These are phyloP conservation scores for Boletales sp. DNA, from an alignment of 768 basidiomycete species.

Conservation along the genomic window DNA sequence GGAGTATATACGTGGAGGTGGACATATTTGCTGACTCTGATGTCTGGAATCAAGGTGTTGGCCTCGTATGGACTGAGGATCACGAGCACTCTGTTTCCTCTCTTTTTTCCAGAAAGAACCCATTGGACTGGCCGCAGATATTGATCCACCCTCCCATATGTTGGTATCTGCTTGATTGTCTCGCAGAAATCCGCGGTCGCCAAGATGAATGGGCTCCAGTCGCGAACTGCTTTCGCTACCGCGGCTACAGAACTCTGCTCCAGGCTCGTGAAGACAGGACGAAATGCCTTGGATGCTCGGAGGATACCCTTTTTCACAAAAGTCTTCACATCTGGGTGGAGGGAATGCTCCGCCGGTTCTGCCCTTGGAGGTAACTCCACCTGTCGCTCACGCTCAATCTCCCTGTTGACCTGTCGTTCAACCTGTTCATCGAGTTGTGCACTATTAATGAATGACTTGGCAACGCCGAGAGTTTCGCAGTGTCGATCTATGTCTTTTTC, in stretches of 20 bases:
- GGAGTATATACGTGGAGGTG: conserved; percentile 2
- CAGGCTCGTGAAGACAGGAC: not conserved
- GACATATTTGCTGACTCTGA: not conserved
- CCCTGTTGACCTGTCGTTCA: conserved; percentile 23
- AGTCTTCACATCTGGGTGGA: not conserved
- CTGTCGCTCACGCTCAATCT: not conserved
- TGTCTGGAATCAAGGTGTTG: not conserved
- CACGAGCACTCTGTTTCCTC: not conserved
- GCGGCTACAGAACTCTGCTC: not conserved
- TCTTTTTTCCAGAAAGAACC: not conserved
- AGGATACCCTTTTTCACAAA: not conserved
- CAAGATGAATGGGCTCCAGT: conserved; percentile 1
- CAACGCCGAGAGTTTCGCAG: conserved; percentile 9
- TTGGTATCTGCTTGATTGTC: not conserved
- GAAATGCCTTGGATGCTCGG: not conserved
- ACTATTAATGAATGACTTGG: conserved; percentile 1
- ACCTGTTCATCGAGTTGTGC: conserved; percentile 38
- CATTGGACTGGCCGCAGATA: conserved; percentile 1
- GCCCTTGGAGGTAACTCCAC: not conserved
- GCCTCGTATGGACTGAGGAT: conserved; percentile 1
- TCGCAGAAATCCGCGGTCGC: conserved; percentile 1
- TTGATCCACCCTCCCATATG: not conserved
- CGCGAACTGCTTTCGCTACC: not conserved
- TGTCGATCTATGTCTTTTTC: conserved; percentile 2
- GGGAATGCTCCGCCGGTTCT: not conserved